Percentiles rank a stretch among this genome's conserved stretches.
Conservation (phyloP, 1,284 basidiomycete species). For the Heliocybe sulcata region DNA sequence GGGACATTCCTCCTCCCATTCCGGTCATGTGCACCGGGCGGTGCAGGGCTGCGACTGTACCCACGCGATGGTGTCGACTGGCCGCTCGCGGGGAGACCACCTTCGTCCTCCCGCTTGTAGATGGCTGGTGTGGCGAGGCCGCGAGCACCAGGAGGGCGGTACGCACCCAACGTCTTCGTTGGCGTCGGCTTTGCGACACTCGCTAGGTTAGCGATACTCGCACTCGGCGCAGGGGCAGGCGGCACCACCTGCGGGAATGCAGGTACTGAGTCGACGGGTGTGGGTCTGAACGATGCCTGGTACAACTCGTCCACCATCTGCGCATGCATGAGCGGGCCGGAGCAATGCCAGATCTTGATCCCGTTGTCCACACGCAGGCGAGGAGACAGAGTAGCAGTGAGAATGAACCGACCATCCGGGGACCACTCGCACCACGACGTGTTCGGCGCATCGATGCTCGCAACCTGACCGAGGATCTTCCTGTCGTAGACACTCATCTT, state of each 20-base stretch:
- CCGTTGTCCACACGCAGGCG: constrained; percentile 96
- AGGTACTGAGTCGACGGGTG: constrained; percentile 53
- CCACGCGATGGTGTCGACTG: constrained; percentile 52
- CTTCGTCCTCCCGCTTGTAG: constrained; percentile 87
- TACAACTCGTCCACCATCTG: constrained; percentile 83
- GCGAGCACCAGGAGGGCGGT: constrained; percentile 88
- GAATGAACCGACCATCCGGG: constrained; percentile 86
- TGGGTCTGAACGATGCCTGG: constrained; percentile 81
- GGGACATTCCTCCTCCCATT: constrained; percentile 50
- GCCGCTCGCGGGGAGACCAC: constrained; percentile 44
- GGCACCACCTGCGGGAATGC: constrained; percentile 75
- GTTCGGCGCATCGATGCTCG: constrained; percentile 89
- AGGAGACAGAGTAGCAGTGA: constrained; percentile 93
- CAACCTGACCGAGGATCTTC: constrained; percentile 76
- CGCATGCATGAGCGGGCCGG: constrained; percentile 78
- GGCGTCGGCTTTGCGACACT: constrained; percentile 34
- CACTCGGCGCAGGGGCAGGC: constrained; percentile 64
- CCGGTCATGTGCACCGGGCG: constrained; percentile 28
- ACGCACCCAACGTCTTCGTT: constrained; percentile 71
- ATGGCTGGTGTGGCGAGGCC: constrained; percentile 80
- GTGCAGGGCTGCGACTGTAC: constrained; percentile 55
- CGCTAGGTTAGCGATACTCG: constrained; percentile 41
- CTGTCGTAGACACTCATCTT: constrained; percentile 92
- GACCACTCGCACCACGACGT: constrained; percentile 95
- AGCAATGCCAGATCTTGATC: constrained; percentile 93